Conservation (phyloP, 1,139 yeast species). For the Scheffersomyces segobiensis region DNA sequence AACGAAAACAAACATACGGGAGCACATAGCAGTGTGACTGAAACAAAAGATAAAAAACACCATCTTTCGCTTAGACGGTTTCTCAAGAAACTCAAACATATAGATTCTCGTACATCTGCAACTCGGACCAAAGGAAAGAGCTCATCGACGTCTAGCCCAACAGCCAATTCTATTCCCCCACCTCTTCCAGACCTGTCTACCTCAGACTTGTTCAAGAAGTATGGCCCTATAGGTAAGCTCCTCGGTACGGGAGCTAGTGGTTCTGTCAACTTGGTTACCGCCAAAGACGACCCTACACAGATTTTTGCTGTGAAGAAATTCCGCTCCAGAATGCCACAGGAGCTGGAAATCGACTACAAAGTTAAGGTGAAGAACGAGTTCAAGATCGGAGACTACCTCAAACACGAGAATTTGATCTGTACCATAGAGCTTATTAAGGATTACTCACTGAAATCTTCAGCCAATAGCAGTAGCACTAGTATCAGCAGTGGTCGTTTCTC, state of each 20-base stretch:
- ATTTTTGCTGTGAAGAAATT: slow-evolving; percentile 72
- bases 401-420: slow-evolving; percentile 63
- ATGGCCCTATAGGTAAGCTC: slow-evolving; percentile 57
- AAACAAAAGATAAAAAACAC: slow-evolving; percentile 7
- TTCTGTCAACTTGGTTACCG: slow-evolving; percentile 60
- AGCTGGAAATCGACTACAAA: slow-evolving; percentile 55
- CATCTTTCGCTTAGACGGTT: slow-evolving; percentile 41
- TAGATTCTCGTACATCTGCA: slow-evolving; percentile 1
- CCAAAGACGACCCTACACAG: slow-evolving; percentile 43
- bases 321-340: slow-evolving; percentile 52
- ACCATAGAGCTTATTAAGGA: slow-evolving; percentile 66
- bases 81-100: slow-evolving; percentile 37
- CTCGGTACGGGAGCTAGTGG: slow-evolving; percentile 82
- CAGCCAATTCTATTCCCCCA: slow-evolving; percentile 1
- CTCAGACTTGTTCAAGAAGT: slow-evolving; percentile 36
- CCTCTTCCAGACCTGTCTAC: slow-evolving; percentile 3
- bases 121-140: not conserved
- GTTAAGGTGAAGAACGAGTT: slow-evolving; percentile 68
- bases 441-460: slow-evolving; percentile 1
- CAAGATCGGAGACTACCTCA: slow-evolving; percentile 59
- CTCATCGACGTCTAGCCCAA: slow-evolving; percentile 4
- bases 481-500: slow-evolving; percentile 1
- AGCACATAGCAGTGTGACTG: not conserved
- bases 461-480: slow-evolving; percentile 3
- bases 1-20: not conserved